A percentile compares a stretch with the other conserved stretches of the same genome.
Evolutionary conservation across 2,329 filamentous ascomycete species (phyloP).

Genomic region (Fusarium zealandicum): DNA sequence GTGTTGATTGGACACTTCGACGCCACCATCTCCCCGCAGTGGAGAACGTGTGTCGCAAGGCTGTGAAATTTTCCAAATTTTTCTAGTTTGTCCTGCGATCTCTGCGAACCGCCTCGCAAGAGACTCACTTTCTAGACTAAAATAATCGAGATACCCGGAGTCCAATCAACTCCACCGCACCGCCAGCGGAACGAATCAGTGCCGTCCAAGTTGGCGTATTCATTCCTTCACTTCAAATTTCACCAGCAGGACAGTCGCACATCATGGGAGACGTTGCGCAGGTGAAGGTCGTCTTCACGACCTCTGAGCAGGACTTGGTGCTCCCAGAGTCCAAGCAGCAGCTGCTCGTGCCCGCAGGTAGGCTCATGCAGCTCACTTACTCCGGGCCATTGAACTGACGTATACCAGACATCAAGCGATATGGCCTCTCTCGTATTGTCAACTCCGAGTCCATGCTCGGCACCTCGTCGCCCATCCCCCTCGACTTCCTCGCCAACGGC

Average conservation of each 20-base stretch:
- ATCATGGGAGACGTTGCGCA: constrained; percentile 57
- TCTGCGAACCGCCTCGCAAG: constrained; percentile 20
- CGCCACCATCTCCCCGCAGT: constrained; percentile 31
- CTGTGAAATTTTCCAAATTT: constrained; percentile 39
- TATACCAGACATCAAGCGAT: constrained; percentile 68
- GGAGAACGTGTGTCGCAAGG: constrained; percentile 34
- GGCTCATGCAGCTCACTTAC: neutral
- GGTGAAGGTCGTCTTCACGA: constrained; percentile 73
- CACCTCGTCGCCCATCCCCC: constrained; percentile 71
- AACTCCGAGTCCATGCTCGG: constrained; percentile 76
- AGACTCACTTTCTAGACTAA: constrained; percentile 10
- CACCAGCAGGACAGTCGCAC: neutral
- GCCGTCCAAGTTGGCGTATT: neutral
- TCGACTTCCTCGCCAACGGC: constrained; percentile 97
- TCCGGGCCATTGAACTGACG: neutral
- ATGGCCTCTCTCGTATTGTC: constrained; percentile 73
- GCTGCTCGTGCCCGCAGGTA: constrained; percentile 68
- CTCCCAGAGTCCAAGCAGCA: constrained; percentile 68
- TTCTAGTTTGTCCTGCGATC: constrained; percentile 33
- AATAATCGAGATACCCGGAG: constrained; percentile 27
- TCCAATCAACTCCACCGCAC: constrained; percentile 19
- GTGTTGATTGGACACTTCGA: constrained; percentile 6
- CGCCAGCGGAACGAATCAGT: neutral
- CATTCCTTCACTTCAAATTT: neutral
- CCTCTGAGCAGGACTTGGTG: constrained; percentile 66